These are phyloP conservation scores for Royoungia palumana DNA, from an alignment of 768 basidiomycete species.

Conservation along the genomic window DNA sequence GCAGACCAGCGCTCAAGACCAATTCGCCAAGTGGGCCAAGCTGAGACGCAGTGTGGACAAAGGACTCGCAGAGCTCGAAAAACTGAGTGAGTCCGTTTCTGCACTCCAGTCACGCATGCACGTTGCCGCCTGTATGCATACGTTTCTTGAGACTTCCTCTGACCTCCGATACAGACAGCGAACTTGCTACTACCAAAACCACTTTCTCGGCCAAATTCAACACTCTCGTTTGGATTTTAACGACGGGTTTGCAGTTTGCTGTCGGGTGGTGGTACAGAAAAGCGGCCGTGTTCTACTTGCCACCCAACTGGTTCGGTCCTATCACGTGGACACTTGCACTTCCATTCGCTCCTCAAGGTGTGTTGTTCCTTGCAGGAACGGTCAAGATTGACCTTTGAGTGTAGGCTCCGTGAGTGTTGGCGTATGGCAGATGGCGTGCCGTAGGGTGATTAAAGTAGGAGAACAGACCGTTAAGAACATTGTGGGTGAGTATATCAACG, in stretches of 20 bases:
- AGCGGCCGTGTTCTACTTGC: slow-evolving; percentile 90
- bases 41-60: slow-evolving; percentile 88
- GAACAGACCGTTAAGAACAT: slow-evolving; percentile 72
- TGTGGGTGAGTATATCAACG: slow-evolving; percentile 34
- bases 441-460: slow-evolving; percentile 73
- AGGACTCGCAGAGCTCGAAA: slow-evolving; percentile 85
- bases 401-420: slow-evolving; percentile 89
- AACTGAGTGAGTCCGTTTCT: slow-evolving; percentile 64
- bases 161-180: slow-evolving; percentile 74
- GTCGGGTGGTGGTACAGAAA: slow-evolving; percentile 92
- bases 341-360: slow-evolving; percentile 87
- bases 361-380: background rate
- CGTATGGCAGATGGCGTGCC: slow-evolving; percentile 94
- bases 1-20: slow-evolving; percentile 91
- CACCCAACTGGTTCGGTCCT: slow-evolving; percentile 86
- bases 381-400: background rate
- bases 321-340: slow-evolving; percentile 84
- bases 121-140: background rate
- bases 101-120: background rate
- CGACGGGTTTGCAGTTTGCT: slow-evolving; percentile 81
- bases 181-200: slow-evolving; percentile 56
- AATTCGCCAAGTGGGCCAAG: slow-evolving; percentile 99
- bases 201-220: slow-evolving; percentile 72
- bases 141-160: slow-evolving; percentile 1
- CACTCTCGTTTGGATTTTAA: slow-evolving; percentile 70